Base-by-base conservation (phyloP, 148 eudicot genomes). In the Drosera capensis region DNA sequence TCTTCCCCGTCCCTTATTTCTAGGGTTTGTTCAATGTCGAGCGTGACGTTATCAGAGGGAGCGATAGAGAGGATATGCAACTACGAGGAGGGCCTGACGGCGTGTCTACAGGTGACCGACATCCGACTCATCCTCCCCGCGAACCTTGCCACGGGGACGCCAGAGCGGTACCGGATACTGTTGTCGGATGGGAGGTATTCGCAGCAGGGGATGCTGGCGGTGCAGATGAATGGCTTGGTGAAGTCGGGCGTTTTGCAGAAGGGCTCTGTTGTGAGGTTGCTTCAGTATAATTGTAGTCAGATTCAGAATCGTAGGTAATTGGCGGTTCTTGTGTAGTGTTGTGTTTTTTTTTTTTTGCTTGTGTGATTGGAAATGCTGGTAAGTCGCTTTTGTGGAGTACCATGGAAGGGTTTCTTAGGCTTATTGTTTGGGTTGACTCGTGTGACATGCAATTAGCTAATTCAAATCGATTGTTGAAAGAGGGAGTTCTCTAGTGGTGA, bases 201-300 rank as follows among this genome's bases (percentile, higher is more conserved):
- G 14, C 85, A 71, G 37, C 96, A 82, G 19, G 94, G 82, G 1
- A 87, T 87, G 88, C 74, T 82, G 6, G 88, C 76, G 0, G 73
- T 85, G 2, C 96, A 87, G 65, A 59, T 20, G 3, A 82, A 87
- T 52, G 72, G 63, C 1, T 51, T 78, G 34, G 71, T 87, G 0
- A 62, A 39, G 6, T 34, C 68, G 1, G 58, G 74, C 0, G 20
- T 13, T 9, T 49, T 87, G 53, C 76, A 64, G 66, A 87, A 77
- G 40, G 80, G 94, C 9, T 79, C 94, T 0, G 40, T 87, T 41
- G 34, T 87, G 16, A 68, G 45, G 49, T 45, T 87, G 51, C 46
- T 46, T 29, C 64, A 72, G 58, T 71, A 49, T 36, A 61, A 68
- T 14, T 68, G 78, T 45, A 74, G 71, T 30, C 9, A 18, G n/a